These are phyloP conservation scores for Gossypium mustelinum DNA, from an alignment of 345 rosid genomes.

Conservation along the genomic window DNA sequence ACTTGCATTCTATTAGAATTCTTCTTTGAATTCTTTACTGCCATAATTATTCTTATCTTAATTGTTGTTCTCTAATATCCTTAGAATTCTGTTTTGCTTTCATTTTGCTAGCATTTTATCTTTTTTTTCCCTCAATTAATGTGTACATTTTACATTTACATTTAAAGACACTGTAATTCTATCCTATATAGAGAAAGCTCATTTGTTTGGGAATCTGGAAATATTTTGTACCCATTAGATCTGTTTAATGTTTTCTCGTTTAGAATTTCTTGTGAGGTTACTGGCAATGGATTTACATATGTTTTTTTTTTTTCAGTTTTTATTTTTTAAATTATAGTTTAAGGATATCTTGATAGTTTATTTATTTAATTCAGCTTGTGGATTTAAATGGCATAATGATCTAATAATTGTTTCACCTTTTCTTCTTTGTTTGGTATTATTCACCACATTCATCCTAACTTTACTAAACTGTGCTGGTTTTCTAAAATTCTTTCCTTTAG, in stretches of 20 bases:
- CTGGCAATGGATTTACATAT: too few relatives aligned
- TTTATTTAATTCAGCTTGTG: neutral
- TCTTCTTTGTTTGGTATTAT: neutral
- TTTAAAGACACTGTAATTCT: too few relatives aligned
- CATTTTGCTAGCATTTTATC: neutral
- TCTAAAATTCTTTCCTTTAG: conserved; percentile 7
- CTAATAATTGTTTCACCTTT: too few relatives aligned
- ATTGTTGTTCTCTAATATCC: neutral
- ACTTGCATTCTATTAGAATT: neutral
- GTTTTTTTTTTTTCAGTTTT: too few relatives aligned
- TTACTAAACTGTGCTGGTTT: neutral
- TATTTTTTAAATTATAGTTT: too few relatives aligned
- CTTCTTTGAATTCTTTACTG: neutral
- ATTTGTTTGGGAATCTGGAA: neutral
- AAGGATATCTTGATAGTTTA: too few relatives aligned
- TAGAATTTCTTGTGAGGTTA: too few relatives aligned
- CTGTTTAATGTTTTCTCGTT: neutral
- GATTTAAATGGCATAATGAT: too few relatives aligned
- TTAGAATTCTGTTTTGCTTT: neutral
- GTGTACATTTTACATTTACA: too few relatives aligned
- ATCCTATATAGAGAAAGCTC: too few relatives aligned
- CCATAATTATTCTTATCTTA: neutral
- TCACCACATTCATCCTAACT: neutral
- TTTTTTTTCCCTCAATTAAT: neutral
- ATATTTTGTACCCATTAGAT: neutral